A percentile compares a stretch with the other conserved stretches of the same genome.
phyloP scores from a whole-genome alignment of 176 grass and related monocot genomes.

The Luzula sylvatica region DNA sequence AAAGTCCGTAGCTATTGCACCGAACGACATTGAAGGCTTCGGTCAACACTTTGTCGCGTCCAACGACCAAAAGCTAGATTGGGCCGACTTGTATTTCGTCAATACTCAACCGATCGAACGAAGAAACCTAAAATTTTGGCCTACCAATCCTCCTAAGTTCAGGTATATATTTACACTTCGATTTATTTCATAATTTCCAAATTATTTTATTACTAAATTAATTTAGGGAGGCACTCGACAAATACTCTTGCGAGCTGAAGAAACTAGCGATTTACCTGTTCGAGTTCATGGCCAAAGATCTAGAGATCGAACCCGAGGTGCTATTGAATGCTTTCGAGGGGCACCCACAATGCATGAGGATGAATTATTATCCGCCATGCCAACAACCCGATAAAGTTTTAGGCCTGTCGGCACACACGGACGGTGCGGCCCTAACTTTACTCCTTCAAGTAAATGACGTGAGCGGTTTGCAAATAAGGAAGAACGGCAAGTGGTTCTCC shows the following conservation, averaged over 20 bases:
- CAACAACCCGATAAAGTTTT: slow-evolving; percentile 15
- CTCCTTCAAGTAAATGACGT: slow-evolving; percentile 26
- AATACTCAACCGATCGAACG: slow-evolving; percentile 10
- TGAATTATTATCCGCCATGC: slow-evolving; percentile 37
- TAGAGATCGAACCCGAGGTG: slow-evolving; percentile 18
- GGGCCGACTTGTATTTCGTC: slow-evolving; percentile 38
- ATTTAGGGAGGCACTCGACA: slow-evolving; percentile 10
- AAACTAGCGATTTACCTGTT: slow-evolving; percentile 11
- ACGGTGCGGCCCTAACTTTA: slow-evolving; percentile 19
- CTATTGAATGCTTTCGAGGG: slow-evolving; percentile 16
- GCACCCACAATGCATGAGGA: slow-evolving; percentile 11
- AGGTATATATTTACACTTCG: slow-evolving; percentile 22
- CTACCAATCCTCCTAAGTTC: slow-evolving; percentile 23
- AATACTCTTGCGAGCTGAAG: slow-evolving; percentile 11
- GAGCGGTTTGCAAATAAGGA: slow-evolving; percentile 24
- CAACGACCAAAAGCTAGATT: slow-evolving; percentile 63
- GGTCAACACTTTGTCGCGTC: slow-evolving; percentile 55
- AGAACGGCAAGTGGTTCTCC: slow-evolving; percentile 17
- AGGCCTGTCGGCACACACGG: slow-evolving; percentile 25
- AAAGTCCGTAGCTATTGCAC: slow-evolving; percentile 19
- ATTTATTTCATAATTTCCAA: no score
- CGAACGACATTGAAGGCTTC: slow-evolving; percentile 34
- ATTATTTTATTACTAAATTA: background rate
- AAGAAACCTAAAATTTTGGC: slow-evolving; percentile 38
- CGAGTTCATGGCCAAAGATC: slow-evolving; percentile 17